A percentile compares a stretch with the other conserved stretches of the same genome.
Evolutionary conservation across 768 basidiomycete genomes (phyloP).

Genomic region (Russula emetica): DNA sequence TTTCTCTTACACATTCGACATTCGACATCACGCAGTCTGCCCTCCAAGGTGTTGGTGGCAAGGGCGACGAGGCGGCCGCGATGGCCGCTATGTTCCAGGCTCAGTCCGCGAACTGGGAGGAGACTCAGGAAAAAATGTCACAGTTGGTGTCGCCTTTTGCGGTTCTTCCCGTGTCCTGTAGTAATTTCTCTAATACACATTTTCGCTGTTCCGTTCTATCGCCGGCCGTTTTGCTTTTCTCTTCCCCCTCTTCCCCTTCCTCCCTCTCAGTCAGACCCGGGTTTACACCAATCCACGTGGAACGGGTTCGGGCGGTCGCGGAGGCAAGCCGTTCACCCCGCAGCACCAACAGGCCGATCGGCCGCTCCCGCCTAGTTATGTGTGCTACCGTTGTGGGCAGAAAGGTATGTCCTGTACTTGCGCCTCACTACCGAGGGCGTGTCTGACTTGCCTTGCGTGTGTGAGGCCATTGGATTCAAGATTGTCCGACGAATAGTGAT

Average conservation of each 20-base stretch:
- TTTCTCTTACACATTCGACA: neutral
- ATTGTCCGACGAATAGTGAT: constrained; percentile 96
- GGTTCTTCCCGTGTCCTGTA: constrained; percentile 55
- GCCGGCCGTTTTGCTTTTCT: constrained; percentile 23
- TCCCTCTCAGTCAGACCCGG: constrained; percentile 54
- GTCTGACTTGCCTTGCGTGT: neutral
- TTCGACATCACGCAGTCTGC: constrained; percentile 30
- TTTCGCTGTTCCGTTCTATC: constrained; percentile 30
- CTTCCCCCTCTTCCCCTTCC: neutral
- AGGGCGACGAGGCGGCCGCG: constrained; percentile 85
- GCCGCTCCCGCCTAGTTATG: constrained; percentile 90
- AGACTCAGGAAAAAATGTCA: constrained; percentile 99
- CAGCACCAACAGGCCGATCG: constrained; percentile 57
- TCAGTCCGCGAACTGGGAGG: constrained; percentile 93
- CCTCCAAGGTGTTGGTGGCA: constrained; percentile 39
- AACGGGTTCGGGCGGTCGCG: constrained; percentile 52
- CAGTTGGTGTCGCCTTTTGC: constrained; percentile 77
- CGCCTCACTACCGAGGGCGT: neutral
- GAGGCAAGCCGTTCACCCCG: constrained; percentile 51
- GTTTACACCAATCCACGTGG: constrained; percentile 64
- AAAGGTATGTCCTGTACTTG: constrained; percentile 57
- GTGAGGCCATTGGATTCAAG: constrained; percentile 98
- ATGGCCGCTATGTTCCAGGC: constrained; percentile 99
- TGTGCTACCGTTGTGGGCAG: constrained; percentile 97
- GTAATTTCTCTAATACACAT: constrained; percentile 74